phyloP scores from a whole-genome alignment of 2,329 filamentous ascomycete genomes.

The Exophiala bonariae region DNA sequence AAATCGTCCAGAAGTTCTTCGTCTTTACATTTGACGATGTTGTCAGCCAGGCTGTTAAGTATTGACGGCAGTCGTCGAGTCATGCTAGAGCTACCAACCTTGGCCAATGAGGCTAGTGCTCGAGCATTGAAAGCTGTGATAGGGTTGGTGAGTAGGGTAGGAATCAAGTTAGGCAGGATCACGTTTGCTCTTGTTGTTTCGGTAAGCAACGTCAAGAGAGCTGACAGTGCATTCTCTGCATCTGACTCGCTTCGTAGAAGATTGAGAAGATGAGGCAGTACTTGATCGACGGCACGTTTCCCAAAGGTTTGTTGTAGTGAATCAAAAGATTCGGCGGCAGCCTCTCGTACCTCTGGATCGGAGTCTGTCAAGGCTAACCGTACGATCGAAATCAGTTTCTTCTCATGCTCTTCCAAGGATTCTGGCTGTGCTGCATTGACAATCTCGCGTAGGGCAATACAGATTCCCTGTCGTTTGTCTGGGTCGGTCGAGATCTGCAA shows the following conservation, averaged over 20 bases:
- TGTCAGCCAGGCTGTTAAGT: slow-evolving; percentile 91
- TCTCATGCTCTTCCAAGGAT: slow-evolving; percentile 89
- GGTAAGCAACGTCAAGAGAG: slow-evolving; percentile 88
- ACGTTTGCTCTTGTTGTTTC: slow-evolving; percentile 93
- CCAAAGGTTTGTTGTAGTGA: slow-evolving; percentile 89
- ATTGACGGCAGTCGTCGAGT: slow-evolving; percentile 85
- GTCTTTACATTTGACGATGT: slow-evolving; percentile 73
- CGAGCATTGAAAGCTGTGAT: slow-evolving; percentile 94
- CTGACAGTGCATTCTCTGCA: slow-evolving; percentile 88
- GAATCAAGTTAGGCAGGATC: slow-evolving; percentile 93
- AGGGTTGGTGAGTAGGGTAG: slow-evolving; percentile 84
- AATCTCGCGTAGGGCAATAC: slow-evolving; percentile 90
- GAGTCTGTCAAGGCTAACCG: slow-evolving; percentile 88
- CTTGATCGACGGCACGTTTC: slow-evolving; percentile 92
- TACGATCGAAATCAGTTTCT: slow-evolving; percentile 90
- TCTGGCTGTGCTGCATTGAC: slow-evolving; percentile 87
- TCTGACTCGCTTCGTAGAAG: slow-evolving; percentile 83
- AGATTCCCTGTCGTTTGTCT: slow-evolving; percentile 95
- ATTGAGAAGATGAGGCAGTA: slow-evolving; percentile 86
- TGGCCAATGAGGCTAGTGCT: slow-evolving; percentile 86
- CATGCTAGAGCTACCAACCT: slow-evolving; percentile 88
- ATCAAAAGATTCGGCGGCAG: slow-evolving; percentile 95
- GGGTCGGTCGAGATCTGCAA: slow-evolving; percentile 84
- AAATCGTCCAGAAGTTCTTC: slow-evolving; percentile 73
- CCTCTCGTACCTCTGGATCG: slow-evolving; percentile 86